Conservation (phyloP, 1,284 basidiomycete genomes). For the Trametes hirsuta region DNA sequence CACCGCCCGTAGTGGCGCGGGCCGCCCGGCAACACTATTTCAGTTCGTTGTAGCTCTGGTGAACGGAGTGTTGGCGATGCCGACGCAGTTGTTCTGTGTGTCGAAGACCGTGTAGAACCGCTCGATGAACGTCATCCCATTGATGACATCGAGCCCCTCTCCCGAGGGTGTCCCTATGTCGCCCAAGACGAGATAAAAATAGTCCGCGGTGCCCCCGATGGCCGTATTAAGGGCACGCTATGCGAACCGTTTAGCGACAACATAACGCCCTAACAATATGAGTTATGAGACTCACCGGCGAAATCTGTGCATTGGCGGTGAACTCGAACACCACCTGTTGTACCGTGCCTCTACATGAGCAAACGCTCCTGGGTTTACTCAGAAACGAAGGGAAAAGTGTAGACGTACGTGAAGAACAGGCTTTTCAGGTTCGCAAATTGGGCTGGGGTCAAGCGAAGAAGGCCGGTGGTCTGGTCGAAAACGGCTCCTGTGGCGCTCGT, state of each 20-base stretch:
- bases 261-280: background rate
- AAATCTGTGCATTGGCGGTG: constrained; percentile 53
- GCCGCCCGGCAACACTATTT: constrained; percentile 1
- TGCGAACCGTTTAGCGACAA: background rate
- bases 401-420: constrained; percentile 45
- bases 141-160: constrained; percentile 43
- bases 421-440: constrained; percentile 44
- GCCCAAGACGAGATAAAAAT: constrained; percentile 52
- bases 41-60: constrained; percentile 63
- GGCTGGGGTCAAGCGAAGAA: constrained; percentile 41
- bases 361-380: background rate
- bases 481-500: constrained; percentile 40
- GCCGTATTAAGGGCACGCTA: constrained; percentile 41
- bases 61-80: constrained; percentile 50
- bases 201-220: constrained; percentile 42
- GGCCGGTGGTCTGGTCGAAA: constrained; percentile 40
- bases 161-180: constrained; percentile 35
- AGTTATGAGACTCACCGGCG: constrained; percentile 39
- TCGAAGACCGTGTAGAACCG: constrained; percentile 71
- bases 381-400: background rate
- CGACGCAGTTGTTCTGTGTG: constrained; percentile 49
- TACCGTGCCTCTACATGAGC: background rate
- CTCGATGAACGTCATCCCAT: constrained; percentile 45
- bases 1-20: too few relatives aligned
- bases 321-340: constrained; percentile 40